These are phyloP conservation scores for Barnettozyma populi DNA, from an alignment of 805 yeast species.

Conservation along the genomic window DNA sequence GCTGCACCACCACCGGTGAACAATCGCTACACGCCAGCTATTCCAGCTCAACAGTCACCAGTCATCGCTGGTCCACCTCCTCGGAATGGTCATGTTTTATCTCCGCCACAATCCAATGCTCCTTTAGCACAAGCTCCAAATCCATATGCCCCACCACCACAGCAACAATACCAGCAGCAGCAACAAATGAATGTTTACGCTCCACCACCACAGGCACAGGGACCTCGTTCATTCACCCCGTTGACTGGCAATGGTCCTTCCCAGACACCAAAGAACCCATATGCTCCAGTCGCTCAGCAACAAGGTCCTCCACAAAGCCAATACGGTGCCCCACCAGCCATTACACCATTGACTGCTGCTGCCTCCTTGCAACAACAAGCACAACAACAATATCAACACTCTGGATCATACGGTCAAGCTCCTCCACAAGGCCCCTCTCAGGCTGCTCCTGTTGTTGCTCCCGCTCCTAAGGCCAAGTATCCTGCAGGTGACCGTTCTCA, in stretches of 20 bases:
- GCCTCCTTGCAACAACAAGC: constrained; percentile 11
- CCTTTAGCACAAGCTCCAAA: constrained; percentile 23
- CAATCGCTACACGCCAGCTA: constrained; percentile 28
- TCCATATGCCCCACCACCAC: constrained; percentile 33
- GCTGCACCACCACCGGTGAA: constrained; percentile 23
- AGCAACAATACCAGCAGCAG: constrained; percentile 1
- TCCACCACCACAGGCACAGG: constrained; percentile 7
- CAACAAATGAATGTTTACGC: constrained; percentile 9
- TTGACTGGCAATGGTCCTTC: constrained; percentile 7
- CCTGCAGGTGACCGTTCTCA: constrained; percentile 68
- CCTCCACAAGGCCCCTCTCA: constrained; percentile 14
- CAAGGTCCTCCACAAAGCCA: constrained; percentile 18
- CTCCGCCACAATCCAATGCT: constrained; percentile 29
- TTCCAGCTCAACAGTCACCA: constrained; percentile 26
- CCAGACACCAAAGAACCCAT: constrained; percentile 30
- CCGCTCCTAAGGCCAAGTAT: constrained; percentile 24
- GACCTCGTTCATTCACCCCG: constrained; percentile 31
- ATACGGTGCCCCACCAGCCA: constrained; percentile 31
- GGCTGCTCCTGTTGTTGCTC: constrained; percentile 24
- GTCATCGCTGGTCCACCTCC: constrained; percentile 10
- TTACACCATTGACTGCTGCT: constrained; percentile 13
- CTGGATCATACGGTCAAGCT: constrained; percentile 16
- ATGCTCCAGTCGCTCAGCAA: constrained; percentile 29
- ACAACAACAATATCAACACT: constrained; percentile 5
- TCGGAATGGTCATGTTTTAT: constrained; percentile 24